Conservation (phyloP, 495 filamentous ascomycete species). For the Aspergillus cavernicola region DNA sequence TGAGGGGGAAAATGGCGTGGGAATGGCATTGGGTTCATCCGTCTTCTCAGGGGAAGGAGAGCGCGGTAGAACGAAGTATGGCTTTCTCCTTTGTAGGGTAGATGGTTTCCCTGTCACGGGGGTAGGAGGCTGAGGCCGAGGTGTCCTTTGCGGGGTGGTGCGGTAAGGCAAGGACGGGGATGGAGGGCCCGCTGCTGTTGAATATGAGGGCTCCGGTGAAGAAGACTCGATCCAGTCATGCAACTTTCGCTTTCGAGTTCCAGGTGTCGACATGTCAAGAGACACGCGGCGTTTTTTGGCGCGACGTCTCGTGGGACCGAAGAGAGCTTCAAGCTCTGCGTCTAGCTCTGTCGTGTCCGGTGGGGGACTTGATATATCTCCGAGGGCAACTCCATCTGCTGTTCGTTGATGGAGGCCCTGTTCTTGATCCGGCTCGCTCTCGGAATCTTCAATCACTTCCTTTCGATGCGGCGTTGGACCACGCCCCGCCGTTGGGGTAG, state of each 20-base stretch:
- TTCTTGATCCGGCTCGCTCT: conserved; percentile 16
- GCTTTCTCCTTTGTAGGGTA: conserved; percentile 25
- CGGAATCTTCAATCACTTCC: conserved; percentile 38
- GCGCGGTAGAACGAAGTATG: conserved; percentile 38
- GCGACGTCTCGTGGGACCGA: conserved; percentile 21
- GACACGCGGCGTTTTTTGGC: conserved; percentile 30
- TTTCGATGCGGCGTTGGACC: conserved; percentile 19
- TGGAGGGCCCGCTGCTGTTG: not conserved
- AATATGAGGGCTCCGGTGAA: conserved; percentile 16
- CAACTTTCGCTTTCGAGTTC: not conserved
- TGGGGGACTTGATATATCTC: conserved; percentile 22
- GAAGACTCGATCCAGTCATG: conserved; percentile 16
- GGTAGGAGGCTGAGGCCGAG: conserved; percentile 11
- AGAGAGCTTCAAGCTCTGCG: conserved; percentile 30
- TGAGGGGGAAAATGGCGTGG: conserved; percentile 41
- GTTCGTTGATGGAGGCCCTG: not conserved
- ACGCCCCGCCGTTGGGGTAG: conserved; percentile 6
- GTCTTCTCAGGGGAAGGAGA: conserved; percentile 32
- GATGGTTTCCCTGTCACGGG: conserved; percentile 22
- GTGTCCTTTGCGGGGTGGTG: conserved; percentile 6
- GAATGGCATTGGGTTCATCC: conserved; percentile 22
- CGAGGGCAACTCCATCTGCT: conserved; percentile 3
- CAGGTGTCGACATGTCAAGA: conserved; percentile 1
- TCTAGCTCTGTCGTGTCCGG: conserved; percentile 14
- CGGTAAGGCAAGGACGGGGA: conserved; percentile 5